phyloP scores from a whole-genome alignment of 1,139 yeast genomes.

The Debaryomyces psychrophilus region DNA sequence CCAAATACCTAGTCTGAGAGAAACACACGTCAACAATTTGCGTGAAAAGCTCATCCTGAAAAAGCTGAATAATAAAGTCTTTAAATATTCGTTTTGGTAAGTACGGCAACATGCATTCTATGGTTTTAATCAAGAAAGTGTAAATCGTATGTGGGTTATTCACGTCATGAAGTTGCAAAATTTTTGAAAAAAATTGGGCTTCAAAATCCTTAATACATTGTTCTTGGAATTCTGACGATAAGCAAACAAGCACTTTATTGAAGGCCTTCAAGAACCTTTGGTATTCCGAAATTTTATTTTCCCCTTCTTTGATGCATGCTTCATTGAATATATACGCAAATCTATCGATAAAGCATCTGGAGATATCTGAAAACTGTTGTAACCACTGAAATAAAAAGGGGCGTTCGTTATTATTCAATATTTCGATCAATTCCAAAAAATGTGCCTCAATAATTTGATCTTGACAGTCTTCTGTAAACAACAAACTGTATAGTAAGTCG shows the following conservation, averaged over 20 bases:
- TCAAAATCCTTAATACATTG: conserved; percentile 1
- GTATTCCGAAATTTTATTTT: not conserved
- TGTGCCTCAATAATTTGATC: conserved; percentile 2
- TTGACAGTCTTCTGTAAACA: conserved; percentile 12
- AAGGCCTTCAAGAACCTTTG: conserved; percentile 6
- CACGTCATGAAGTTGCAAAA: not conserved
- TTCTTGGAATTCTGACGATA: conserved; percentile 1
- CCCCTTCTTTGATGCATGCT: conserved; percentile 1
- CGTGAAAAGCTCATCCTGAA: not conserved
- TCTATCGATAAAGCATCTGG: conserved; percentile 10
- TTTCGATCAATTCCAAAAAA: conserved; percentile 3
- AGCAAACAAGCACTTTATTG: not conserved
- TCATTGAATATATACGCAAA: conserved; percentile 10
- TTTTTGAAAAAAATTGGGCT: not conserved
- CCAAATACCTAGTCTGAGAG: not conserved
- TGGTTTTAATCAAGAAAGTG: conserved; percentile 1
- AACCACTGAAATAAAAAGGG: conserved; percentile 11
- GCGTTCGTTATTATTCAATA: conserved; percentile 4
- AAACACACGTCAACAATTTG: not conserved
- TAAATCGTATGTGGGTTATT: not conserved
- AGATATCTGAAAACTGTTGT: conserved; percentile 10
- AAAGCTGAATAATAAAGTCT: not conserved
- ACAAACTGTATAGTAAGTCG: conserved; percentile 12
- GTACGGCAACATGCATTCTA: not conserved
- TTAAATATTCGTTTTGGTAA: not conserved